Conservation (phyloP, 495 filamentous ascomycete species). For the Clavariopsis aquatica region DNA sequence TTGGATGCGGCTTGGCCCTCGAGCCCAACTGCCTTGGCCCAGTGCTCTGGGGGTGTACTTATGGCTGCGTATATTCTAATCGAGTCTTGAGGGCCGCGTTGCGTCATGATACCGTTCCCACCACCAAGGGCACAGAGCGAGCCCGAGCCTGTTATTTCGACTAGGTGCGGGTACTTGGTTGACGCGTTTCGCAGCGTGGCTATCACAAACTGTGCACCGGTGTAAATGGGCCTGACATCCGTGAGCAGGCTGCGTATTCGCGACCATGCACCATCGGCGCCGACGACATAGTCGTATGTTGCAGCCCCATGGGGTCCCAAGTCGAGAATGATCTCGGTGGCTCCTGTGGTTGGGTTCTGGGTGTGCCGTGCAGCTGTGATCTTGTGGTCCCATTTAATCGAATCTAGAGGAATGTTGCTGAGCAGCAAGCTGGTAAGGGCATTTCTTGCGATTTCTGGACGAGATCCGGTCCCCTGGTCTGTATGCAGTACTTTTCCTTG, state of each 20-base stretch:
- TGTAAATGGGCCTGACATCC: slow-evolving; percentile 25
- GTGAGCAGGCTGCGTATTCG: slow-evolving; percentile 25
- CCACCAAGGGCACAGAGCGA: slow-evolving; percentile 32
- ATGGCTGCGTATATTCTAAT: slow-evolving; percentile 48
- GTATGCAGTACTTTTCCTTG: slow-evolving; percentile 48
- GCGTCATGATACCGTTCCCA: slow-evolving; percentile 41
- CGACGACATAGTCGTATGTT: slow-evolving; percentile 36
- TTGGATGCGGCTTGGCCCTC: slow-evolving; percentile 37
- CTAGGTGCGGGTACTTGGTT: slow-evolving; percentile 25
- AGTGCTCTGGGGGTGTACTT: slow-evolving; percentile 43
- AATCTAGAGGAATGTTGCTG: slow-evolving; percentile 43
- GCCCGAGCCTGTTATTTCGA: slow-evolving; percentile 16
- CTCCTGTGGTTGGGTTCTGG: slow-evolving; percentile 16
- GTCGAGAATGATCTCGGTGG: slow-evolving; percentile 42
- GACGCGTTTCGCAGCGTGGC: slow-evolving; percentile 35
- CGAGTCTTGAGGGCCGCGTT: slow-evolving; percentile 46
- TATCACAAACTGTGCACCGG: slow-evolving; percentile 36
- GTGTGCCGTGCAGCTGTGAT: slow-evolving; percentile 34
- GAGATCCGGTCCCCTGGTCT: slow-evolving; percentile 41
- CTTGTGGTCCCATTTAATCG: slow-evolving; percentile 53
- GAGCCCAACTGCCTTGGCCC: slow-evolving; percentile 36
- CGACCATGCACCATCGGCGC: slow-evolving; percentile 39
- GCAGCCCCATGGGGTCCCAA: slow-evolving; percentile 34
- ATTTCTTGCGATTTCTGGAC: slow-evolving; percentile 53
- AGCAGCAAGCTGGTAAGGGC: slow-evolving; percentile 49